Conservation (phyloP, 495 filamentous ascomycete species). For the Aspergillus olivimuriae region DNA sequence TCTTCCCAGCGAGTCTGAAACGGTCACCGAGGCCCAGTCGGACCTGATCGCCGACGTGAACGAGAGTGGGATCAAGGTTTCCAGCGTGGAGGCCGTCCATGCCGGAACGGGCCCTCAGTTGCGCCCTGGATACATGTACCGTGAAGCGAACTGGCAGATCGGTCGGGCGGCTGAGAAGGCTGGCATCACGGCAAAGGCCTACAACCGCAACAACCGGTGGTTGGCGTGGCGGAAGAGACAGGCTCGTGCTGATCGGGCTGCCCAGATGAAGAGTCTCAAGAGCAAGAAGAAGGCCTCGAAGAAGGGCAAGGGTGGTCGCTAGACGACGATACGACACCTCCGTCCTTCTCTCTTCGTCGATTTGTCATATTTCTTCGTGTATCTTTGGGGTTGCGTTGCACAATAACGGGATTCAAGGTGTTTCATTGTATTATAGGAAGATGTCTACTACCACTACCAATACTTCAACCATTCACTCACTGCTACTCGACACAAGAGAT, state of each 20-base stretch:
- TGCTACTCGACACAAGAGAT: background rate
- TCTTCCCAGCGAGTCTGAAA: slow-evolving; percentile 12
- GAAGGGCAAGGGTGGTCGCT: slow-evolving; percentile 35
- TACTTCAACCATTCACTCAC: background rate
- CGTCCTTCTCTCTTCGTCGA: slow-evolving; percentile 9
- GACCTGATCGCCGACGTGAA: slow-evolving; percentile 30
- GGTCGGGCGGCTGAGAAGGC: slow-evolving; percentile 59
- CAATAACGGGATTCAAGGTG: slow-evolving; percentile 26
- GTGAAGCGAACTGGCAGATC: slow-evolving; percentile 81
- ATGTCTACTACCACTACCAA: slow-evolving; percentile 4
- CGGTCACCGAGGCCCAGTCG: slow-evolving; percentile 25
- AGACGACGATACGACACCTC: slow-evolving; percentile 11
- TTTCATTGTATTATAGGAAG: slow-evolving; percentile 39
- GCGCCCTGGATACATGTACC: slow-evolving; percentile 69
- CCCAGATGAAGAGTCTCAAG: slow-evolving; percentile 53
- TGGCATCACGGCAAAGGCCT: slow-evolving; percentile 44
- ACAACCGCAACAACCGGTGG: slow-evolving; percentile 52
- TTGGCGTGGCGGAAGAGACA: slow-evolving; percentile 56
- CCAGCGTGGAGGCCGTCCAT: slow-evolving; percentile 25
- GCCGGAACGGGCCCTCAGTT: slow-evolving; percentile 43
- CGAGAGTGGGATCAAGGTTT: slow-evolving; percentile 25
- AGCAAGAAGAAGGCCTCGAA: slow-evolving; percentile 43
- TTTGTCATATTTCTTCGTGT: slow-evolving; percentile 2
- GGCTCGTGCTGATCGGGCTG: slow-evolving; percentile 44
- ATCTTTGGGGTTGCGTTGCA: slow-evolving; percentile 25